Evolutionary conservation across 129 eudicot species (phyloP), one percentile per base, ranked within the genome.

Genomic region (Pulicaria dysenterica): DNA sequence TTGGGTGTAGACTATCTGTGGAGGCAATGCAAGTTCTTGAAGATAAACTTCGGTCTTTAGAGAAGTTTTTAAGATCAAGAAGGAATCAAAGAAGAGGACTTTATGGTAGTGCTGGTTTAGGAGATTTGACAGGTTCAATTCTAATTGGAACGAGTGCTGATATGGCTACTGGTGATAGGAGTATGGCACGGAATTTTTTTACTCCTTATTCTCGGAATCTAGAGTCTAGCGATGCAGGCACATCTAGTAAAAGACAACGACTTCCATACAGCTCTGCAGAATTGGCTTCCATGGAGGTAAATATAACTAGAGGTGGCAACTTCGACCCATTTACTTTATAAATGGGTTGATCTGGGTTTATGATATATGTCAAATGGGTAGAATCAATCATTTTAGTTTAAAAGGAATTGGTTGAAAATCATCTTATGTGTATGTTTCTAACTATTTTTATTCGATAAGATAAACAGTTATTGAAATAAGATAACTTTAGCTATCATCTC

Each of bases 221-320:
- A 34, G 94, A 85, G 63, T 64, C 90, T 13, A 70, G 67, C 57
- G 96, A 84, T 44, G 87, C 77, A 43, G 93, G 79, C n/a, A 55
- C 80, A 8, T 83, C 93, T 60, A 88, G 66, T 70, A 94, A 90
- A 78, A 90, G 99, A 70, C 99, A 90, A 68, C 83, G 97, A 15
- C 84, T 90, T 72, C 97, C 96, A 15, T 88, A 88, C 76, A 90
- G 86, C 73, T 75, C 96, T 77, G 86, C 97, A 67, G 99, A 94
- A 73, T 81, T 94, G n/a, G 96, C 99, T 78, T 90, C 97, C 73
- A 84, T 90, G 92, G 99, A 94, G 97, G 99, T 90, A 74, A 47
- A 8, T 58, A 14, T 24, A 5, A 24, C 55, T 64, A 58, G 41
- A 45, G 4, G 57, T 31, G 37, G 24, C 67, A 58, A 44, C 37